phyloP scores from a whole-genome alignment of 208 protist species.

The Sergeia podlipaevii region DNA sequence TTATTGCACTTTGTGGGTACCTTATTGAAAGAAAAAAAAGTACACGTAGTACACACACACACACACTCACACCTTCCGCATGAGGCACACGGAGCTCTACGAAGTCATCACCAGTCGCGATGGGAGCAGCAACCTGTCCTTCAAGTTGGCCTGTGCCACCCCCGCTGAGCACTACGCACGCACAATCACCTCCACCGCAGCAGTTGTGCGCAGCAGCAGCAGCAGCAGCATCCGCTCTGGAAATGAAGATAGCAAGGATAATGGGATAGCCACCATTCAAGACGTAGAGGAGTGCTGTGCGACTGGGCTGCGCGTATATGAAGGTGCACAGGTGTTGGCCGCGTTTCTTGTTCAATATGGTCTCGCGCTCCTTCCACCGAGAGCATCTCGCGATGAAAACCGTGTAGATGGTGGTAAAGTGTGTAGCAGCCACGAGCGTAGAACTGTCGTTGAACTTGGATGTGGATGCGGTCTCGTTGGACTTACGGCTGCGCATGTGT shows the following conservation, averaged over 20 bases:
- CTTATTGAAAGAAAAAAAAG: background rate
- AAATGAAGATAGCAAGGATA: background rate
- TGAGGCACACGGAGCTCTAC: slow-evolving; percentile 36
- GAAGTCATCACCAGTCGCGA: slow-evolving; percentile 35
- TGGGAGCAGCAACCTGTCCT: slow-evolving; percentile 20
- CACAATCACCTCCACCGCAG: slow-evolving; percentile 20
- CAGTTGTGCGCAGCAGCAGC: background rate
- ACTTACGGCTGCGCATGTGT: slow-evolving; percentile 29
- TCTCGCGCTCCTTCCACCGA: slow-evolving; percentile 10
- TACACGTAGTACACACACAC: background rate
- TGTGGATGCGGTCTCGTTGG: slow-evolving; percentile 64
- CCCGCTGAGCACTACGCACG: slow-evolving; percentile 43
- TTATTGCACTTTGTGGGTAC: background rate
- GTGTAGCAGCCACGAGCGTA: background rate
- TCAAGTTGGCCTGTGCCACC: slow-evolving; percentile 55
- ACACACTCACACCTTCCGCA: slow-evolving; percentile 1
- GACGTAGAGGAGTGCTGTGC: slow-evolving; percentile 19
- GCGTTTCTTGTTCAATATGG: slow-evolving; percentile 46
- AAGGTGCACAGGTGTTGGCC: slow-evolving; percentile 56
- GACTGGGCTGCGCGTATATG: slow-evolving; percentile 74
- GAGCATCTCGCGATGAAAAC: background rate
- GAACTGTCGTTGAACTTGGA: slow-evolving; percentile 44
- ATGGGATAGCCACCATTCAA: background rate
- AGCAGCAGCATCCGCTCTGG: too few species aligned
- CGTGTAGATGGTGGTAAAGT: background rate